A percentile compares a stretch with the other conserved stretches of the same genome.
Evolutionary conservation across 306 rosid species (phyloP).

Genomic region (Cucumis cinereus): DNA sequence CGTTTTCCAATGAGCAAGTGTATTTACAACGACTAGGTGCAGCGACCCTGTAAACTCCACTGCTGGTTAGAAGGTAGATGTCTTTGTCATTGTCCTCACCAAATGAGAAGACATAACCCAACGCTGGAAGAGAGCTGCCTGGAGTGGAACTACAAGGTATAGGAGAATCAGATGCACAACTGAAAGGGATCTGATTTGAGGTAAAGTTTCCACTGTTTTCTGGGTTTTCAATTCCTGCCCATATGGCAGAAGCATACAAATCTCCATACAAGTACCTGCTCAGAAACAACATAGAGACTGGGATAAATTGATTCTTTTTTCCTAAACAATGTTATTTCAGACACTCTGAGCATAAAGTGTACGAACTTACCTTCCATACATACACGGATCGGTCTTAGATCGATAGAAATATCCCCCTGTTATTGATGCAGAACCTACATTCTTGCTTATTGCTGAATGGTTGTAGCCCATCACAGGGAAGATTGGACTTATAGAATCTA

Average conservation of each 20-base stretch:
- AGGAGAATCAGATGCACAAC: conserved; percentile 62
- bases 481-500: conserved; percentile 38
- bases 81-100: conserved; percentile 80
- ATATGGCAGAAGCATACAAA: conserved; percentile 57
- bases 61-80: conserved; percentile 45
- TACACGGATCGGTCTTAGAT: conserved; percentile 80
- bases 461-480: conserved; percentile 67
- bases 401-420: conserved; percentile 84
- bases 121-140: conserved; percentile 38
- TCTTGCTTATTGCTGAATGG: conserved; percentile 62
- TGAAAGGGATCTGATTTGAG: conserved; percentile 40
- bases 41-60: conserved; percentile 64
- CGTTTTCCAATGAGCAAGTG: conserved; percentile 53
- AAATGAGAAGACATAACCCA: conserved; percentile 61
- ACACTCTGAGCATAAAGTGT: background rate
- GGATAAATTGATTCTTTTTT: background rate
- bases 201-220: conserved; percentile 68
- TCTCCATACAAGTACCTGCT: conserved; percentile 75
- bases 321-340: background rate
- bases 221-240: conserved; percentile 64
- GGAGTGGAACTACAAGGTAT: conserved; percentile 36
- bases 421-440: conserved; percentile 74
- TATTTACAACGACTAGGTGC: conserved; percentile 70
- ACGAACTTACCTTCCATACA: conserved; percentile 70
- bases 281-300: background rate